Evolutionary conservation across 192 early-diverging fungal species (phyloP).

Genomic region (Coemansia sp.): DNA sequence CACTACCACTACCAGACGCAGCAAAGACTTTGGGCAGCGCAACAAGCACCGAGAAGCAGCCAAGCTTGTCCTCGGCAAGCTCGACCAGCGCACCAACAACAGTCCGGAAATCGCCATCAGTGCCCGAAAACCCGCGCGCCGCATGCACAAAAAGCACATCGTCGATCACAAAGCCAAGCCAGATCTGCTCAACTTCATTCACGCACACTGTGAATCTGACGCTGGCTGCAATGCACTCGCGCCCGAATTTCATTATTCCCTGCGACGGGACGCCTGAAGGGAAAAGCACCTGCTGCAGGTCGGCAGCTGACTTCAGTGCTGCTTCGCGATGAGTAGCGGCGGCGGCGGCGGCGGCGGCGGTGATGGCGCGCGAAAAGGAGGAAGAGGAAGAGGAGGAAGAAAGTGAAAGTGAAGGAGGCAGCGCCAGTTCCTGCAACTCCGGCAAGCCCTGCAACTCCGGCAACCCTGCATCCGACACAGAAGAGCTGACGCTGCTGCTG

Average conservation of each 20-base stretch:
- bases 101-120: conserved; percentile 36
- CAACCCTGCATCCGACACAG: no score
- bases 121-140: conserved; percentile 18
- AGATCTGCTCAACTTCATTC: conserved; percentile 21
- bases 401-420: no score
- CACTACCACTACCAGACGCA: neutral
- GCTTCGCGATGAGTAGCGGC: conserved; percentile 1
- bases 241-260: conserved; percentile 38
- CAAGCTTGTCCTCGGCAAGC: conserved; percentile 51
- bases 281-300: conserved; percentile 29
- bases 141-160: conserved; percentile 38
- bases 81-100: conserved; percentile 55
- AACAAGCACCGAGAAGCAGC: conserved; percentile 39
- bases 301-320: conserved; percentile 29
- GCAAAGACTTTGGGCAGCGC: conserved; percentile 33
- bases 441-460: no score
- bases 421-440: neutral
- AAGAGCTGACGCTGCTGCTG: conserved; percentile 11
- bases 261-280: conserved; percentile 49
- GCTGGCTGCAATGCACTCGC: conserved; percentile 17
- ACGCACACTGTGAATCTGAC: conserved; percentile 21
- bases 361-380: neutral
- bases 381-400: no score
- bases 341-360: neutral
- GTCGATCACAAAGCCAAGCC: conserved; percentile 49